A percentile compares a stretch with the other conserved stretches of the same genome.
These are phyloP conservation scores for Coniochaeta hoffmannii DNA, from an alignment of 2,329 filamentous ascomycete genomes.

Conservation along the genomic window DNA sequence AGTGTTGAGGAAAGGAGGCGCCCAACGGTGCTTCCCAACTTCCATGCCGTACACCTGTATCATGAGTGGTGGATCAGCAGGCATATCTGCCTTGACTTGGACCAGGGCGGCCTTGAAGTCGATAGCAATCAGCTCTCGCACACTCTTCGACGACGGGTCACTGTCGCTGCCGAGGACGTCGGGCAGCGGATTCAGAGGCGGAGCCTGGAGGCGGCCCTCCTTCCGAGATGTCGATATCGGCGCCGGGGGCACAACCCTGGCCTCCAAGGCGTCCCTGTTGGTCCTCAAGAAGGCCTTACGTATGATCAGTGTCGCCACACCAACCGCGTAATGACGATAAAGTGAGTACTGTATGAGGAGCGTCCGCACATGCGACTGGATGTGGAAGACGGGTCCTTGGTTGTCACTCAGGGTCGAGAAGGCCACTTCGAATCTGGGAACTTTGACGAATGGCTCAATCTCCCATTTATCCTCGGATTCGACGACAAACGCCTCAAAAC, in stretches of 20 bases:
- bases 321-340: slow-evolving; percentile 84
- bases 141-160: slow-evolving; percentile 20
- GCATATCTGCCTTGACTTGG: slow-evolving; percentile 84
- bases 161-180: slow-evolving; percentile 25
- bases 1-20: slow-evolving; percentile 70
- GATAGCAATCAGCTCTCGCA: slow-evolving; percentile 65
- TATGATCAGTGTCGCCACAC: slow-evolving; percentile 72
- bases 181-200: slow-evolving; percentile 15
- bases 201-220: slow-evolving; percentile 15
- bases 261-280: slow-evolving; percentile 30
- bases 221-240: slow-evolving; percentile 16
- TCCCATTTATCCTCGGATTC: slow-evolving; percentile 82
- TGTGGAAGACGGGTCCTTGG: slow-evolving; percentile 79
- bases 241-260: slow-evolving; percentile 18
- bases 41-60: slow-evolving; percentile 79
- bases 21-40: slow-evolving; percentile 79
- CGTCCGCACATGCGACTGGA: slow-evolving; percentile 74
- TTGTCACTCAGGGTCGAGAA: slow-evolving; percentile 79
- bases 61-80: slow-evolving; percentile 85
- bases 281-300: slow-evolving; percentile 59
- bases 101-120: slow-evolving; percentile 77
- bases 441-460: slow-evolving; percentile 73
- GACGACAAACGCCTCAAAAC: slow-evolving; percentile 83
- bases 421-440: slow-evolving; percentile 82
- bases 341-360: slow-evolving; percentile 84